Percentiles rank a stretch among this genome's conserved stretches.
Evolutionary conservation across 495 filamentous ascomycete species (phyloP).

Genomic region (Annulohypoxylon bovei): DNA sequence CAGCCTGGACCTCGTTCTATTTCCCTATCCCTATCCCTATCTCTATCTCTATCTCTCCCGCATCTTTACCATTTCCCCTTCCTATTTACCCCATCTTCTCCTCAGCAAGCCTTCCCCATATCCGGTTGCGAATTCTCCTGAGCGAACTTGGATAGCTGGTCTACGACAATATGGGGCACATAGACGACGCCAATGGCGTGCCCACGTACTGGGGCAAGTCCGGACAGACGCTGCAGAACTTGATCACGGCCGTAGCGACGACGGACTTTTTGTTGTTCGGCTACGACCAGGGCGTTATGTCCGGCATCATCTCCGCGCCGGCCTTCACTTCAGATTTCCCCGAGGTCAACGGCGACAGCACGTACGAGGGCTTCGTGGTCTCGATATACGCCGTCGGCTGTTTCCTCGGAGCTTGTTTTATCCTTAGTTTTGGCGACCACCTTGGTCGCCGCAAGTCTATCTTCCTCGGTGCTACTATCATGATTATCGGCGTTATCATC

Average conservation of each 20-base stretch:
- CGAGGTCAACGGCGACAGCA: conserved; percentile 49
- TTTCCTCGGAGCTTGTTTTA: conserved; percentile 71
- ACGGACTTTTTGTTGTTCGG: conserved; percentile 54
- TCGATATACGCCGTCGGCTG: conserved; percentile 75
- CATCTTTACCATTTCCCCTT: not conserved
- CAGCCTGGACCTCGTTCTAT: conserved; percentile 37
- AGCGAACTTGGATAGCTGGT: conserved; percentile 4
- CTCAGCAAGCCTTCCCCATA: conserved; percentile 5
- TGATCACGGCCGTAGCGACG: conserved; percentile 64
- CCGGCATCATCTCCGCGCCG: conserved; percentile 53
- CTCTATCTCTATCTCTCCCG: conserved; percentile 20
- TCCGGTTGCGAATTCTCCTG: conserved; percentile 10
- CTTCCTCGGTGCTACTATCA: conserved; percentile 71
- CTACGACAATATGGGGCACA: conserved; percentile 33
- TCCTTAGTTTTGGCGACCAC: conserved; percentile 71
- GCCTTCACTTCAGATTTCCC: conserved; percentile 52
- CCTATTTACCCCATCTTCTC: not conserved
- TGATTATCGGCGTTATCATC: conserved; percentile 79
- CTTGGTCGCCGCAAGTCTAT: conserved; percentile 77
- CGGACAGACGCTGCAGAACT: conserved; percentile 18
- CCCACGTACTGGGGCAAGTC: conserved; percentile 41
- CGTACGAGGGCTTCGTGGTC: conserved; percentile 77
- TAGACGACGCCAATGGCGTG: conserved; percentile 34
- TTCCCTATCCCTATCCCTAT: conserved; percentile 18
- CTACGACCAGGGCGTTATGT: conserved; percentile 62